Base-by-base conservation (phyloP, 2,329 filamentous ascomycete genomes). In the Aspergillaceae sp. region DNA sequence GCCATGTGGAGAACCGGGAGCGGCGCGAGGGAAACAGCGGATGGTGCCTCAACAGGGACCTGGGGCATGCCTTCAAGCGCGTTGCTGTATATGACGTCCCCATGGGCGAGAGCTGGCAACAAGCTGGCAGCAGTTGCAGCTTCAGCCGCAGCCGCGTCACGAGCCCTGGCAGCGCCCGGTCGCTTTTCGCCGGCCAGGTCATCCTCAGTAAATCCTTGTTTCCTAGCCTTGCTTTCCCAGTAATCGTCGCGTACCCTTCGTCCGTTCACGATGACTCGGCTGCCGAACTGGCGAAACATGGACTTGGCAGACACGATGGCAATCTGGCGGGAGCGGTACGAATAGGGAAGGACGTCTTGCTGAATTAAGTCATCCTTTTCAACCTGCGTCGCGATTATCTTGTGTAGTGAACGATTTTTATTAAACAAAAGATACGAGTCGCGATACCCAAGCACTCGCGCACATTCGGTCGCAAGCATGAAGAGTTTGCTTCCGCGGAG, bases 351-450 rank as follows among this genome's bases (percentile, higher is more conserved):
- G 48, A 97, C 94, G 60, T 97, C 92, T 71, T 97, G 90, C 52
- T 83, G 77, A 42, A 98, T 95, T 10, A 98, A 75, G 60, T 97
- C 89, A 65, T 98, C 92, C 74, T 98, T 98, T 65, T 98, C 92
- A 29, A 84, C 75, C 65, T 97, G 91, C 51, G 86, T 94, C 47
- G 91, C 91, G 59, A 98, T 98, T 62, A 98, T 98, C 71, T 98
- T 98, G 76, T 80, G 94, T 6, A 98, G 74, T 2, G 92, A 97
- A 54, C 91, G 79, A 67, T 98, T 97, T 73, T 97, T 96, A 77
- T 97, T 97, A 74, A 98, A 98, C 10, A 98, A 74, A 33, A 98
- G 76, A 65, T 98, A 98, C n/a, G 90, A 96, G 67, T 98, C 92
- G 50, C 92, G 80, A 65, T 98, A 98, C 41, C 89, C 87, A 26